Evolutionary conservation across 306 rosid species (phyloP), one percentile per base, ranked within the genome.

Genomic region (Dalbergia cultrata): DNA sequence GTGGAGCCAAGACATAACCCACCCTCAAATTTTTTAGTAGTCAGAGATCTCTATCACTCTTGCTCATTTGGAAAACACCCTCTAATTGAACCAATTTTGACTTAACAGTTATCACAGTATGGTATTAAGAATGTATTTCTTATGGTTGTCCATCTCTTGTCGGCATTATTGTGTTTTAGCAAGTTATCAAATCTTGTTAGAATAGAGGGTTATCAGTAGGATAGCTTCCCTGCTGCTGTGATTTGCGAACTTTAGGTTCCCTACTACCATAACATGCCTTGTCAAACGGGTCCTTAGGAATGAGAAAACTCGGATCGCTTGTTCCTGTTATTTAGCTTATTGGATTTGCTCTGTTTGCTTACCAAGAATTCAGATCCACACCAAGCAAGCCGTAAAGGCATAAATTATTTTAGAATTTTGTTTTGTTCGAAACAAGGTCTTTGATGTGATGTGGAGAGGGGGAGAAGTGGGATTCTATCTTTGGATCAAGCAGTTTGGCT

Each of bases 341-440:
- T 34, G 69, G 13, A 64, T 66, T 17, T 66, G 8, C 49, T 13
- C 70, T 66, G 33, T n/a, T 66, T 39, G 33, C 70, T 17, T 37
- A 3, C 26, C 26, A 65, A 9, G 31, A 35, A 65, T 63, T 63
- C 45, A 14, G 12, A 63, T 63, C 22, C 21, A 34, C 68, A 35
- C 21, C 9, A 34, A 35, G 21, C 68, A 63, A 34, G 8, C 47
- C 7, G 10, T 43, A 43, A 43, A 9, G 9, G 31, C 31, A 26
- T 26, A 26, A 26, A 26, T 26, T 43, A 2, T 3, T 43, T 43
- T 43, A 43, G 47, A 43, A 43, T 7, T 37, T 43, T 43, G 47
- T 43, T 8, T 43, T 43, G 47, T 43, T 43, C 8, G 10, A 1
- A 43, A 43, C 10, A 43, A 43, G 47, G 47, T 43, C 47, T 43